Base-by-base conservation (phyloP, 2,329 filamentous ascomycete genomes). In the Sporothrix luriei region DNA sequence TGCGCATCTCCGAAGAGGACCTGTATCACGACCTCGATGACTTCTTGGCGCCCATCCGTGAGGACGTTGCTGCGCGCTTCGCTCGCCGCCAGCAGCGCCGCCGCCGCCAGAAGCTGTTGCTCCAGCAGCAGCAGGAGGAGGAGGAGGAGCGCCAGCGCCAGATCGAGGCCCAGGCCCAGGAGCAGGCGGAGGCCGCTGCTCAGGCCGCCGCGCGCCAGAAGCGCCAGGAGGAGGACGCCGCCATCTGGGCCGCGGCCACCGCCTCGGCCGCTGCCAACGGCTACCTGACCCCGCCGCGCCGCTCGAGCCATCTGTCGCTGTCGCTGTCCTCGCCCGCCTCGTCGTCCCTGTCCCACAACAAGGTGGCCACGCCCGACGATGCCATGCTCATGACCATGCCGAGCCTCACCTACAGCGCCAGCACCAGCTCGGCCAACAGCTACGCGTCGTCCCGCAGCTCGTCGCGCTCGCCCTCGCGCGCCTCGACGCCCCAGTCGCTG, bases 21-120 rank as follows among this genome's bases (percentile, higher is more conserved):
- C 89, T 99, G 55, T 93, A 97, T 83, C 85, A 84, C 74, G 92
- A 97, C 79, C 85, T 98, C 52, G 93, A 97, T 75, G 87, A 87
- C 54, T 98, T 98, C 85, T 87, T 99, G 57, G 89, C 89, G 46
- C 94, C 94, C 38, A 91, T 98, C 77, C 91, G 94, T 72, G 78
- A 83, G 57, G 83, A 86, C 71, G 81, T 89, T 68, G 79, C 82
- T 72, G 82, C 82, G 59, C 81, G 83, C 76, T 81, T 86, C 74
- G 79, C 79, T 68, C 82, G 83, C 74, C 84, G 83, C 78, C 78
- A 84, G 75, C 80, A 82, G 73, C 81, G 84, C 74, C 71, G 73
- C 73, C 71, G 70, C 72, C 59, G 70, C 71, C 48, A 72, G 68
- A 67, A 69, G 62, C 68, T 70, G 4, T 68, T 64, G 19, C 72